phyloP scores from a whole-genome alignment of 2,329 filamentous ascomycete species.

The Colletotrichum kahawae region DNA sequence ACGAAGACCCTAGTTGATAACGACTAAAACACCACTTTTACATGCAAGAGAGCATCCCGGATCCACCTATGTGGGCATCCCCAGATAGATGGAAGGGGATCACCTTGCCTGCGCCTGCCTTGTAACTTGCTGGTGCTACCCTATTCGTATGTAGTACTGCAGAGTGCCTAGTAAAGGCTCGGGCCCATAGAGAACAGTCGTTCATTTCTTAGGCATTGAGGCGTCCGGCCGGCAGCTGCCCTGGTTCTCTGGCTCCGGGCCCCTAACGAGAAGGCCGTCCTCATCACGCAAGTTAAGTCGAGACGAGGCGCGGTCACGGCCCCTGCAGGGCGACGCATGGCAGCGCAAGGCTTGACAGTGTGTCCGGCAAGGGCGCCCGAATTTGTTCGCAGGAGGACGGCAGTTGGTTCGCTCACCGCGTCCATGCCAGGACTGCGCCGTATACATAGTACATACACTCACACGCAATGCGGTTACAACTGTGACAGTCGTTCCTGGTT shows the following conservation, averaged over 20 bases:
- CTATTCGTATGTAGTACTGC: not conserved
- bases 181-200: not conserved
- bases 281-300: not conserved
- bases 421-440: not conserved
- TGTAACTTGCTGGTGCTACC: not conserved
- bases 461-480: not conserved
- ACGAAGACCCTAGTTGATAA: not conserved
- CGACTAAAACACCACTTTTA: slow-evolving; percentile 3
- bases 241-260: not conserved
- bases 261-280: not conserved
- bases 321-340: not conserved
- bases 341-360: not conserved
- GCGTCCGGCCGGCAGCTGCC: not conserved
- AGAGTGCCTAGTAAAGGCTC: not conserved
- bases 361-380: not conserved
- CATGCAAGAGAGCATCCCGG: not conserved
- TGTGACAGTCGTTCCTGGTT: not conserved
- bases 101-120: not conserved
- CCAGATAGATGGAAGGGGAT: not conserved
- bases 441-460: not conserved
- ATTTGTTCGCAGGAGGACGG: not conserved
- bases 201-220: not conserved
- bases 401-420: not conserved
- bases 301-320: not conserved
- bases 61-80: not conserved